phyloP scores from a whole-genome alignment of 2,329 filamentous ascomycete genomes.

The Pyricularia pennisetigena region DNA sequence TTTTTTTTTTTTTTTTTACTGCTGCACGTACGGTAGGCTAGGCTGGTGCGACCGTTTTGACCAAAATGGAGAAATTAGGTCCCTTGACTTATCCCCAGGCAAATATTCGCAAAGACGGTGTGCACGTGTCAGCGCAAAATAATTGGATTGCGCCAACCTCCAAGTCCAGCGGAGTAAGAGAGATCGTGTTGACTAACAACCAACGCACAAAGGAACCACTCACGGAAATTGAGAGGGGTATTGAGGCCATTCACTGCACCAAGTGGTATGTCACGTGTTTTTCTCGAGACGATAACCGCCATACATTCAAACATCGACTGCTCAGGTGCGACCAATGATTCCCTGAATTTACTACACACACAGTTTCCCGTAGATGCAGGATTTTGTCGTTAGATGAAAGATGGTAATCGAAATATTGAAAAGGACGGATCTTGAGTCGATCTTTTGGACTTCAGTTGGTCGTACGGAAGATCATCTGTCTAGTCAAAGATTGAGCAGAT shows the following conservation, averaged over 20 bases:
- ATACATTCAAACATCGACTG: not conserved
- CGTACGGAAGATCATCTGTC: not conserved
- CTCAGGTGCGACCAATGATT: not conserved
- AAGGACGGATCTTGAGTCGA: not conserved
- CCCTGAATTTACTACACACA: not conserved
- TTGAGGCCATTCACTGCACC: not conserved
- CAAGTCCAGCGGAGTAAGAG: too few relatives aligned
- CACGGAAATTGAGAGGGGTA: not conserved
- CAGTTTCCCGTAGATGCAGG: not conserved
- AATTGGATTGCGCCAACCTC: not conserved
- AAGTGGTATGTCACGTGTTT: not conserved
- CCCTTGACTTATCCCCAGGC: not conserved
- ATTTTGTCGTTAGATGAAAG: not conserved
- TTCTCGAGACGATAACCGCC: not conserved
- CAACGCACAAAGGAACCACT: not conserved
- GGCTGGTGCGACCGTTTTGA: not conserved
- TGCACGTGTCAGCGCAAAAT: not conserved
- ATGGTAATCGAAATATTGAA: not conserved
- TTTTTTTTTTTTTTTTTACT: not conserved
- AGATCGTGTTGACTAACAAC: not conserved
- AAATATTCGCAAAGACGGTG: not conserved
- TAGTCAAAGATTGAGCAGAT: not conserved
- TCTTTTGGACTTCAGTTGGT: not conserved
- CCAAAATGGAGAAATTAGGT: not conserved
- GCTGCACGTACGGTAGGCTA: not conserved